Evolutionary conservation across 2,329 filamentous ascomycete genomes (phyloP).

Genomic region (Pestalotiopsis sp.): DNA sequence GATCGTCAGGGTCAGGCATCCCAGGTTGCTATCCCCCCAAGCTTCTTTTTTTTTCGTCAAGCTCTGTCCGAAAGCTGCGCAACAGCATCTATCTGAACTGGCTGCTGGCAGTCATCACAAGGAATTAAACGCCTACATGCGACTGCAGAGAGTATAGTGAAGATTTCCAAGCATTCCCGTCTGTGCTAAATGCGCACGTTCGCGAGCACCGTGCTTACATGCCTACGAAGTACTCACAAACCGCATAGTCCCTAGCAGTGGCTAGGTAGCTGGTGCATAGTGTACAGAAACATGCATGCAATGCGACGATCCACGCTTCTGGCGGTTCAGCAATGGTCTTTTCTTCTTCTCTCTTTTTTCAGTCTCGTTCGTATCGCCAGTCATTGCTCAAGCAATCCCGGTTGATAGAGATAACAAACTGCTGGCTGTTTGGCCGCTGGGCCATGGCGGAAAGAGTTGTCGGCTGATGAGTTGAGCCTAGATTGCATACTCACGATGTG

Average conservation of each 20-base stretch:
- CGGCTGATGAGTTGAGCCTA: not conserved
- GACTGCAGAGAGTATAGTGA: not conserved
- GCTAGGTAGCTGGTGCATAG: not conserved
- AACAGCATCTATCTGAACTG: not conserved
- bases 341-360: not conserved
- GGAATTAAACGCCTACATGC: not conserved
- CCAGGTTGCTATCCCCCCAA: conserved; percentile 1
- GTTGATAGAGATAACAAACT: not conserved
- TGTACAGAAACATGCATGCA: conserved; percentile 1
- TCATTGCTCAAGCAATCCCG: not conserved
- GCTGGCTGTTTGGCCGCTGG: not conserved
- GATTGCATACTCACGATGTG: not conserved
- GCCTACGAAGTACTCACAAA: not conserved
- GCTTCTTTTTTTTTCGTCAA: no score
- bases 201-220: not conserved
- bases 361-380: not conserved
- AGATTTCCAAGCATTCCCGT: not conserved
- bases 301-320: not conserved
- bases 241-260: not conserved
- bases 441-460: not conserved
- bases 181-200: conserved; percentile 4
- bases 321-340: not conserved
- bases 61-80: conserved; percentile 15
- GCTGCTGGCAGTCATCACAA: not conserved
- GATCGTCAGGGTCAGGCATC: conserved; percentile 15